A percentile compares a stretch with the other conserved stretches of the same genome.
Evolutionary conservation across 140 eudicot species (phyloP).

Genomic region (Flaveria floridana): DNA sequence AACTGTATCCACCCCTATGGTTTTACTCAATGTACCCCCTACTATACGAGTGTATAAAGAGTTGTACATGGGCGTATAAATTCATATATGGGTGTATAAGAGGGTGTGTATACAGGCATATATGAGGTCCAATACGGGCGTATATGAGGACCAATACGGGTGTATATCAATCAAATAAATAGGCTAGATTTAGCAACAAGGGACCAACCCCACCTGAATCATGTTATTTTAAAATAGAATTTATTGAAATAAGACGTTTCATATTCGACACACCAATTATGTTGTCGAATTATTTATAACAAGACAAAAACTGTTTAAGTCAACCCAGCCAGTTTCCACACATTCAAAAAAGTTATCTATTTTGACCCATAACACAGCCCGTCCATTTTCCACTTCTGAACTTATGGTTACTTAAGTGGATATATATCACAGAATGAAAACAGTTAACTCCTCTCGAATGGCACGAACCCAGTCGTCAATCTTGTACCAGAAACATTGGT

Average conservation of each 20-base stretch:
- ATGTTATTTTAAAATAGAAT: background rate
- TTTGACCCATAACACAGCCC: background rate
- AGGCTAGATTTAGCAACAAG: too few relatives aligned
- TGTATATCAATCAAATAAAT: too few relatives aligned
- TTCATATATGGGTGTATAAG: too few relatives aligned
- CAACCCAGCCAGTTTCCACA: background rate
- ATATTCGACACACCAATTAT: background rate
- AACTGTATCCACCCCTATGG: too few relatives aligned
- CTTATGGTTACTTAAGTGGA: conserved; percentile 11
- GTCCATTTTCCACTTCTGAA: background rate
- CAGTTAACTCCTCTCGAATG: conserved; percentile 30
- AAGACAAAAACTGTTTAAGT: background rate
- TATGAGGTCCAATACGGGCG: too few relatives aligned
- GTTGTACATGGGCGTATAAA: too few relatives aligned
- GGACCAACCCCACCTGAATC: background rate
- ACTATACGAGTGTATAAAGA: too few relatives aligned
- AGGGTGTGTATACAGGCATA: too few relatives aligned
- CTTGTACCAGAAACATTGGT: conserved; percentile 99
- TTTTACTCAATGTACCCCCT: too few relatives aligned
- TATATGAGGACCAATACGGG: too few relatives aligned
- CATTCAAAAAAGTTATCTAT: background rate
- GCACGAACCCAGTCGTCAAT: conserved; percentile 82
- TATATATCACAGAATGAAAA: background rate
- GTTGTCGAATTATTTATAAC: background rate
- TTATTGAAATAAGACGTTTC: background rate